Evolutionary conservation across 139 green algal species (phyloP).

Genomic region (Chlorella sorokiniana): DNA sequence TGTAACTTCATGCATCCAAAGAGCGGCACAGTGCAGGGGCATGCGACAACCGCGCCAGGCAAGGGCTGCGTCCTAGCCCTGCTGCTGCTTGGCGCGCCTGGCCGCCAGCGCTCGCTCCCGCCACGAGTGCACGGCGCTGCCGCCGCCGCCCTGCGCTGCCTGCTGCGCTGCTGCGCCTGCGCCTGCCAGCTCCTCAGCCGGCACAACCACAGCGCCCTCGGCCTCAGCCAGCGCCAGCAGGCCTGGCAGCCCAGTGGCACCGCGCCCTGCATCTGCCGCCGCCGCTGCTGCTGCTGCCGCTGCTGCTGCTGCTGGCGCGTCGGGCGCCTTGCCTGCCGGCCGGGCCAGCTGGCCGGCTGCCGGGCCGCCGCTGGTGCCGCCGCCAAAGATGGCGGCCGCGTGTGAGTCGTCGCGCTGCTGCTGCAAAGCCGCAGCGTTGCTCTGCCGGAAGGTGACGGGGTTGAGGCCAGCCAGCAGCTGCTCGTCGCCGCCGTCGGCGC

Average conservation of each 20-base stretch:
- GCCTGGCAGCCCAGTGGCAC: not conserved
- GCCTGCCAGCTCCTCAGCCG: slow-evolving; percentile 1
- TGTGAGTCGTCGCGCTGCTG: slow-evolving; percentile 10
- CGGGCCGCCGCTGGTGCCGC: not conserved
- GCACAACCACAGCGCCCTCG: slow-evolving; percentile 11
- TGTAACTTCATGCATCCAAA: too few species aligned
- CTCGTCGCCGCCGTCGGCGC: not conserved
- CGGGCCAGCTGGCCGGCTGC: not conserved
- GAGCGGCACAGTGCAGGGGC: too few species aligned
- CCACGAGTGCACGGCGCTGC: not conserved
- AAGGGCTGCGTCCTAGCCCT: not conserved
- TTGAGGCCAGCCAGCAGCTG: not conserved
- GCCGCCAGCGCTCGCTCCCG: slow-evolving; percentile 7
- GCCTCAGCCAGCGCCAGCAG: not conserved
- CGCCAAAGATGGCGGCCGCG: slow-evolving; percentile 20
- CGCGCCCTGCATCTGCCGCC: not conserved
- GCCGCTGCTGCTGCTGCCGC: not conserved
- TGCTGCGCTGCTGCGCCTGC: not conserved
- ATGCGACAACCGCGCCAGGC: too few species aligned
- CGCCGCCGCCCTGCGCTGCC: not conserved
- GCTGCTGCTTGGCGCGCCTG: slow-evolving; percentile 4
- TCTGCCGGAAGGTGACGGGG: slow-evolving; percentile 6
- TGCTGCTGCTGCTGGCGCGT: too few species aligned
- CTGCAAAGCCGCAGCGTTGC: slow-evolving; percentile 23
- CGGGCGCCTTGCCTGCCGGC: not conserved